These are phyloP conservation scores for Cicer pinnatifidum DNA, from an alignment of 306 rosid species.

Conservation along the genomic window DNA sequence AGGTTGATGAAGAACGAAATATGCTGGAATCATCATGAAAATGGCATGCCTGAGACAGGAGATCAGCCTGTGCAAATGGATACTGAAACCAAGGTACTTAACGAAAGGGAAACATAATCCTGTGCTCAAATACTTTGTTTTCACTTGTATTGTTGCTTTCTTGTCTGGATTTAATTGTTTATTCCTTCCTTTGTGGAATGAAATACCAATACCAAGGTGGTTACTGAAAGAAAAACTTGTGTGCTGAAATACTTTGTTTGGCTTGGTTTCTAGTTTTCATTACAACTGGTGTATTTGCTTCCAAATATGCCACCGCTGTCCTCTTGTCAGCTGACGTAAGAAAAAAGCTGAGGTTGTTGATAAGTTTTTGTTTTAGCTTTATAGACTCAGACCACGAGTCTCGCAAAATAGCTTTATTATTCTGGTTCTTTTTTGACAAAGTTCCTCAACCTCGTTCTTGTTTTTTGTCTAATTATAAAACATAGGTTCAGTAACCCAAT, in stretches of 20 bases:
- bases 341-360: too few species aligned
- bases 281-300: too few species aligned
- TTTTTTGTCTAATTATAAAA: background rate
- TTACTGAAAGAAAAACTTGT: too few species aligned
- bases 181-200: background rate
- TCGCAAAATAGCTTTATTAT: background rate
- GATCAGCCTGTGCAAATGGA: constrained; percentile 89
- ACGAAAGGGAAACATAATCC: background rate
- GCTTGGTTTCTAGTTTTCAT: too few species aligned
- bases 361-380: constrained; percentile 1
- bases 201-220: too few species aligned
- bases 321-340: too few species aligned
- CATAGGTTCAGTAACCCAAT: constrained; percentile 79
- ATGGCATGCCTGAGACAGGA: constrained; percentile 55
- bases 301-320: too few species aligned
- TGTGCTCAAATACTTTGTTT: background rate
- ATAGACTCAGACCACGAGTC: background rate
- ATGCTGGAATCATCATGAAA: constrained; percentile 13
- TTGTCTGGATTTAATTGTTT: constrained; percentile 1
- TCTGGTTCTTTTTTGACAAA: background rate
- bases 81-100: constrained; percentile 73
- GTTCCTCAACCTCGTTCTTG: background rate
- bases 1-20: constrained; percentile 64
- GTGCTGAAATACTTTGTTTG: too few species aligned
- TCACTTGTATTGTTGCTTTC: background rate